These are phyloP conservation scores for Clitoria ternatea DNA, from an alignment of 306 rosid species.

Conservation along the genomic window DNA sequence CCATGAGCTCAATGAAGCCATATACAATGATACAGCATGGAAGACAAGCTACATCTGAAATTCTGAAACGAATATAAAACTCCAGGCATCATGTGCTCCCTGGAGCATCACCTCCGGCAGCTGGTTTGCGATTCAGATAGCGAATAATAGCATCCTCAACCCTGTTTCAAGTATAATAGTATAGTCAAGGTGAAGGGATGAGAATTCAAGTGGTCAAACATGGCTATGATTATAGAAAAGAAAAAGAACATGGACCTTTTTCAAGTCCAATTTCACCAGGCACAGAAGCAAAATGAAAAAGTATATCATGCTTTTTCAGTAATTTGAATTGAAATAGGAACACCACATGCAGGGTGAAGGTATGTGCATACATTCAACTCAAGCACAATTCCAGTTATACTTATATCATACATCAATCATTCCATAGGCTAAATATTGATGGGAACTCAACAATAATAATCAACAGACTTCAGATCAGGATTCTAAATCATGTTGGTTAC, in stretches of 20 bases:
- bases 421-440: not conserved
- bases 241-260: not conserved
- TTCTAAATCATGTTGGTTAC: not conserved
- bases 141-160: constrained; percentile 7
- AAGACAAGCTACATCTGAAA: not conserved
- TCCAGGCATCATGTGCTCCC: not conserved
- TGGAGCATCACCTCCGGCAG: not conserved
- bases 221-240: not conserved
- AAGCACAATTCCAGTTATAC: not conserved
- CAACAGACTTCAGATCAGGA: not conserved
- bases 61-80: not conserved
- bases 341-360: not conserved
- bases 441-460: not conserved
- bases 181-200: too few relatives aligned
- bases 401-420: not conserved
- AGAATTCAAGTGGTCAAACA: too few relatives aligned
- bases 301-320: not conserved
- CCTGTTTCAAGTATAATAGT: not conserved
- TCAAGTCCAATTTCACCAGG: not conserved
- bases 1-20: not conserved
- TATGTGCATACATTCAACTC: not conserved
- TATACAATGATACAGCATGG: constrained; percentile 14
- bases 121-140: constrained; percentile 2
- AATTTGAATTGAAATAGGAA: not conserved
- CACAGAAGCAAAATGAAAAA: not conserved